Evolutionary conservation across 352 stramenopile genomes (phyloP).

Genomic region (Globisporangium nagaii): DNA sequence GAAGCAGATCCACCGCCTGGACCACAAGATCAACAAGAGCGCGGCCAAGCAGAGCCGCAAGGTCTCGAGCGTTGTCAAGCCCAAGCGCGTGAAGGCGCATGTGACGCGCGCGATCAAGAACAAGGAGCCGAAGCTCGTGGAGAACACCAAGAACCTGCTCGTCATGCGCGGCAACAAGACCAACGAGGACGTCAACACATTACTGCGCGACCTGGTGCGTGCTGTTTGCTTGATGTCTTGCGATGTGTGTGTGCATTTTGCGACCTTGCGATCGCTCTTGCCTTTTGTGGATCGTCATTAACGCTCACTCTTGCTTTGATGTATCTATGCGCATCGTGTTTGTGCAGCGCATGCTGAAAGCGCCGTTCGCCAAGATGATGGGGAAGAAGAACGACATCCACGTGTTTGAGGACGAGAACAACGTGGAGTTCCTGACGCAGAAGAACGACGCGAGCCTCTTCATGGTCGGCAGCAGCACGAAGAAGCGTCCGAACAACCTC

Average conservation of each 20-base stretch:
- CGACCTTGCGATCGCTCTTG: neutral
- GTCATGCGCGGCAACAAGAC: slow-evolving; percentile 89
- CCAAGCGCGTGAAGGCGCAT: slow-evolving; percentile 78
- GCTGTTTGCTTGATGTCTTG: too few relatives aligned
- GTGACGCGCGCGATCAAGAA: slow-evolving; percentile 81
- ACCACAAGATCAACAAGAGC: slow-evolving; percentile 67
- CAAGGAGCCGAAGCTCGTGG: slow-evolving; percentile 88
- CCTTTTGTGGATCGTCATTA: neutral
- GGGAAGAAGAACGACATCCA: slow-evolving; percentile 92
- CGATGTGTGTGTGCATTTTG: slow-evolving; percentile 5
- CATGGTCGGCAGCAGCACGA: slow-evolving; percentile 95
- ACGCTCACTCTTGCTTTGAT: too few relatives aligned
- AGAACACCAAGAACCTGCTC: slow-evolving; percentile 89
- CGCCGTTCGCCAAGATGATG: slow-evolving; percentile 85
- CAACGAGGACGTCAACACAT: slow-evolving; percentile 71
- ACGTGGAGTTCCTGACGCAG: slow-evolving; percentile 90
- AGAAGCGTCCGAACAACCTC: slow-evolving; percentile 99
- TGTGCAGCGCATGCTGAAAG: slow-evolving; percentile 80
- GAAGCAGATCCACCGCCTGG: slow-evolving; percentile 60
- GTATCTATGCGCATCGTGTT: neutral
- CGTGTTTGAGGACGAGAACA: slow-evolving; percentile 92
- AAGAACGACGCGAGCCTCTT: slow-evolving; percentile 99
- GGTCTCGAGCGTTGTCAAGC: slow-evolving; percentile 59
- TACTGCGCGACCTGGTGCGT: slow-evolving; percentile 74
- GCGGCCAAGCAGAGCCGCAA: slow-evolving; percentile 67